Evolutionary conservation across 805 yeast species (phyloP), one percentile per base, ranked within the genome.

Genomic region (Trichomonascus vanleenenianus): DNA sequence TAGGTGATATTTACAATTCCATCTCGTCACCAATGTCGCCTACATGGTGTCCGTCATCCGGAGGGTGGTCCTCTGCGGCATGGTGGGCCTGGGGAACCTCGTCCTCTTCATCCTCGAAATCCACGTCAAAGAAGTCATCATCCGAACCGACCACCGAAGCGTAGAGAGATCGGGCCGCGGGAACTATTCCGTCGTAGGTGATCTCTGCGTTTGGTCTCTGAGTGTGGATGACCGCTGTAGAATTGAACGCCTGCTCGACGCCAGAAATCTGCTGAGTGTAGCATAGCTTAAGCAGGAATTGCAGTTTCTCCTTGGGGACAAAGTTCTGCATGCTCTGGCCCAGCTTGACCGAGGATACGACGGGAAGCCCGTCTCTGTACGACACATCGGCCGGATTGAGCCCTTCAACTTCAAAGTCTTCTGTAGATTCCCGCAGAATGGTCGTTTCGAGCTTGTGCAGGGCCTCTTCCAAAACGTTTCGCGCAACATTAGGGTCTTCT

Each of bases 121-220:
- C 97, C 36, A 91, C 85, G 62, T 87, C 96, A 60, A 91, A 91
- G 67, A 93, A 93, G 65, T 91, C 97, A 56, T 91, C 97, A 60
- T 85, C 93, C 1, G 95, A 77, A 8, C 97, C 97, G 9, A 93
- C 94, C 50, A 91, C 81, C 46, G 74, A 72, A 50, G 78, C 80
- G 62, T 86, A 91, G 36, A 91, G 61, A 16, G 76, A 67, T 59
- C 79, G 83, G 5, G 89, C 87, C 50, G 87, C 93, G 2, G 89
- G 79, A 15, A 91, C 77, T 3, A 85, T 76, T 27, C 96, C 97
- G 61, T 91, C 97, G 62, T 88, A 91, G 33, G 95, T 83, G 27
- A 93, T 74, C 59, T 91, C 97, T 6, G 60, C 43, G 11, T 41
- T 14, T 6, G 50, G 54, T 30, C 47, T 47, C 10, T 38, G 22